Base-by-base conservation (phyloP, 2,329 filamentous ascomycete genomes). In the Fusarium lateritium region DNA sequence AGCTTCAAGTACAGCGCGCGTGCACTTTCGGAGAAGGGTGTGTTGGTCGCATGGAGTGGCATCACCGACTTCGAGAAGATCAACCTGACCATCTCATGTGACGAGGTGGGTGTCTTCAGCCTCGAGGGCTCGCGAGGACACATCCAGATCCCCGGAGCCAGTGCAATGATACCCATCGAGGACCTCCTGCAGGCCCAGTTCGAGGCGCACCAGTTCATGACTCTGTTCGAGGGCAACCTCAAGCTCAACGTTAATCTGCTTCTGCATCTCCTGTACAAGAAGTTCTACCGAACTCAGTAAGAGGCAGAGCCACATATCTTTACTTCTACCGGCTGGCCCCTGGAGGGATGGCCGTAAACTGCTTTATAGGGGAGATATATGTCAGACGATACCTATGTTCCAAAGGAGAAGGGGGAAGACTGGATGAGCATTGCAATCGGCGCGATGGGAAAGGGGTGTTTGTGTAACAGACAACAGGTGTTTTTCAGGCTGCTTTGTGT, bases 1-100 rank as follows among this genome's bases (percentile, higher is more conserved):
- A 97, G 93, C 38, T 99, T 92, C 89, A 98, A 98, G 83, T 99
- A 99, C 83, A 95, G 92, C 56, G 94, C 94, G 6, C 91, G 94
- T 52, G 91, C 92, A 50, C 88, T 99, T 9, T 91, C 91, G 3
- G 95, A 98, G 77, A 98, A 97, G 82, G 96, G 96, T 55, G 96
- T 98, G 8, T 85, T 99, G 17, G 93, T 99, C 33, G 87, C 89
- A n/a, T 98, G 96, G 94, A 88, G 89, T 58, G 94, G 94, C 34
- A 94, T 95, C 72, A 84, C 86, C 15, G 93, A 97, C 71, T 85
- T 87, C 14, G 93, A 97, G 75, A 92, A 94, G 76, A 91, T 97
- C 78, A 96, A 98, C 81, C 85, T 99, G 73, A 98, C 96, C 49
- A 95, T 99, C 75, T 94, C 91, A 33, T 96, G 93, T 71, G 97